phyloP scores from a whole-genome alignment of 192 early-diverging fungal species.

The Podila clonocystis region DNA sequence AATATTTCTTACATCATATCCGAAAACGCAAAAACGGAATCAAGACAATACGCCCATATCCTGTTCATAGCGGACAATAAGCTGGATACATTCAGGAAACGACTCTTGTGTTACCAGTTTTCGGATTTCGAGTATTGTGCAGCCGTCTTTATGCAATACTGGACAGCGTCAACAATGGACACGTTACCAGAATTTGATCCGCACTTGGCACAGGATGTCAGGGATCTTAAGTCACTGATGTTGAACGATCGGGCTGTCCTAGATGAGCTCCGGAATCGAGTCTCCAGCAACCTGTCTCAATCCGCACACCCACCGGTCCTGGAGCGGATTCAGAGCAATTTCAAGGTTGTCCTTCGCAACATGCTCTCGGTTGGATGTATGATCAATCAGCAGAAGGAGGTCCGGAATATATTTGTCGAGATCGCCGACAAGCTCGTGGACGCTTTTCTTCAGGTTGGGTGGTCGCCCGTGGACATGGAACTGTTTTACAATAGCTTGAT shows the following conservation, averaged over 20 bases:
- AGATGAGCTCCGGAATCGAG: constrained; percentile 41
- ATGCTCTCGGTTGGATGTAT: constrained; percentile 45
- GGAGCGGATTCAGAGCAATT: constrained; percentile 52
- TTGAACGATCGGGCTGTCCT: constrained; percentile 35
- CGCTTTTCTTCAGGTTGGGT: constrained; percentile 38
- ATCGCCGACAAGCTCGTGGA: constrained; percentile 47
- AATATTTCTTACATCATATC: background rate
- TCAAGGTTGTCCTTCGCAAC: constrained; percentile 46
- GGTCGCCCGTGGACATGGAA: constrained; percentile 36
- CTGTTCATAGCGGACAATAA: constrained; percentile 52
- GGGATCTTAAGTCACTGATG: constrained; percentile 39
- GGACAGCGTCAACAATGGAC: constrained; percentile 34
- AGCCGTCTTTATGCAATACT: constrained; percentile 48
- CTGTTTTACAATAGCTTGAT: constrained; percentile 23
- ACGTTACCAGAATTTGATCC: constrained; percentile 51
- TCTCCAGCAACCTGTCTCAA: constrained; percentile 34
- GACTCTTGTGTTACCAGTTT: constrained; percentile 50
- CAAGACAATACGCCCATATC: constrained; percentile 54
- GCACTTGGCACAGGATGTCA: constrained; percentile 40
- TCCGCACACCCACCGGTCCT: constrained; percentile 32
- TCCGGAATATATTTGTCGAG: constrained; percentile 44
- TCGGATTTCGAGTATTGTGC: constrained; percentile 51
- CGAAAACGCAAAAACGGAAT: background rate
- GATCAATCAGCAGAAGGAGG: constrained; percentile 49
- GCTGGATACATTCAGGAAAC: constrained; percentile 55